A percentile compares a stretch with the other conserved stretches of the same genome.
Evolutionary conservation across 192 early-diverging fungal genomes (phyloP).

Genomic region (Linnemannia elongata): DNA sequence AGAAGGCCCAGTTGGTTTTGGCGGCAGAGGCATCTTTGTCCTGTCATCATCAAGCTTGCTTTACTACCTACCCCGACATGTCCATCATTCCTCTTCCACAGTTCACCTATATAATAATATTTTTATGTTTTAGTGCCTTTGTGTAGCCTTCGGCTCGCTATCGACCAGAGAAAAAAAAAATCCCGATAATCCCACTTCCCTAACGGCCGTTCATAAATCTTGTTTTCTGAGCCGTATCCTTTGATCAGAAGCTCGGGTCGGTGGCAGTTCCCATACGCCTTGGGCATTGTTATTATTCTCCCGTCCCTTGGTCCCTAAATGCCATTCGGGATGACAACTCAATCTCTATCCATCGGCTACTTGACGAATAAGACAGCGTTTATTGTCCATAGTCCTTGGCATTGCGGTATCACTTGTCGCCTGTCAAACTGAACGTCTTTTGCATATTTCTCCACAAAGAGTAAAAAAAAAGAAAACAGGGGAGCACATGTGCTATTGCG

Average conservation of each 20-base stretch:
- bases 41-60: too few relatives aligned
- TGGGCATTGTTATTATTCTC: neutral
- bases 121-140: neutral
- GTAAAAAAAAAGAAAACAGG: neutral
- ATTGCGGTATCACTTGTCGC: neutral
- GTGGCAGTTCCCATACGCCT: constrained; percentile 13
- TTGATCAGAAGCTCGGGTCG: constrained; percentile 29
- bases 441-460: neutral
- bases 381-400: neutral
- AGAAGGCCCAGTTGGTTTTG: too few relatives aligned
- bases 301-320: neutral
- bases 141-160: constrained; percentile 7
- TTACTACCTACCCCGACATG: neutral
- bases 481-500: neutral
- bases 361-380: neutral
- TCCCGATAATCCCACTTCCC: neutral
- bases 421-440: neutral
- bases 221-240: neutral
- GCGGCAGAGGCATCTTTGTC: too few relatives aligned
- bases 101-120: neutral
- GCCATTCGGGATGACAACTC: neutral
- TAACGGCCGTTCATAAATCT: neutral
- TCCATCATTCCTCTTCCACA: neutral
- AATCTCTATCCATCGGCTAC: neutral
- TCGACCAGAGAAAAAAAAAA: neutral